A percentile compares a stretch with the other conserved stretches of the same genome.
Evolutionary conservation across 768 basidiomycete genomes (phyloP).

Genomic region (Leccinum subgranulosum): DNA sequence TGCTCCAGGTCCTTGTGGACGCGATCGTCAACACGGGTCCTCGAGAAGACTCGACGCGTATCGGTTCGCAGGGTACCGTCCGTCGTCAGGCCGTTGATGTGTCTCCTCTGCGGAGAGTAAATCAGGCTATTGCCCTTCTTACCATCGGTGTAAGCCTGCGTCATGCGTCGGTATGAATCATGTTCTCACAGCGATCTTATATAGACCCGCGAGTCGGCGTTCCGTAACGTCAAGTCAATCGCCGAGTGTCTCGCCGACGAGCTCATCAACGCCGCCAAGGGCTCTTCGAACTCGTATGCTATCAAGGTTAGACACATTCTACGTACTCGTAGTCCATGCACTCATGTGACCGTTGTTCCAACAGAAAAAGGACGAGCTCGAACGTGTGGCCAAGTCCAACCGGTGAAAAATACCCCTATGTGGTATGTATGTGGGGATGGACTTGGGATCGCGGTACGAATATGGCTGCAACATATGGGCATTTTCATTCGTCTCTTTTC

Average conservation of each 20-base stretch:
- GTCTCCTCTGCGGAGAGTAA: slow-evolving; percentile 95
- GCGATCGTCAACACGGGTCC: slow-evolving; percentile 99
- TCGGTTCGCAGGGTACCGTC: slow-evolving; percentile 99
- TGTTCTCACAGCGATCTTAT: background rate
- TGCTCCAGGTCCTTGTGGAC: slow-evolving; percentile 81
- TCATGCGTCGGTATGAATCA: background rate
- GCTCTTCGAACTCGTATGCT: slow-evolving; percentile 99
- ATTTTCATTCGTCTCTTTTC: slow-evolving; percentile 7
- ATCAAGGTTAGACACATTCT: slow-evolving; percentile 71
- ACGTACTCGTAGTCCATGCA: background rate
- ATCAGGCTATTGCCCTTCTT: slow-evolving; percentile 93
- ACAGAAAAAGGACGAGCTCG: slow-evolving; percentile 98
- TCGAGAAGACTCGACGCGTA: slow-evolving; percentile 99
- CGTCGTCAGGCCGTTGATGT: slow-evolving; percentile 99
- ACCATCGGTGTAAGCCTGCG: slow-evolving; percentile 86
- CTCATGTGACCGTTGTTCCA: background rate
- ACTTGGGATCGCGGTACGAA: slow-evolving; percentile 14
- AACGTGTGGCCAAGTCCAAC: slow-evolving; percentile 99
- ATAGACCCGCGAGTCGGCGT: slow-evolving; percentile 98
- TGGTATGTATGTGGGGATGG: slow-evolving; percentile 1
- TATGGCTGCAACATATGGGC: slow-evolving; percentile 25
- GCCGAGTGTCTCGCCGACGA: slow-evolving; percentile 99
- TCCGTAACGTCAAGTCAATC: slow-evolving; percentile 99
- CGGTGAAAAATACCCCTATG: slow-evolving; percentile 61
- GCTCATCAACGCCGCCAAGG: slow-evolving; percentile 99